phyloP scores from a whole-genome alignment of 306 rosid genomes.

The Inga oerstediana region DNA sequence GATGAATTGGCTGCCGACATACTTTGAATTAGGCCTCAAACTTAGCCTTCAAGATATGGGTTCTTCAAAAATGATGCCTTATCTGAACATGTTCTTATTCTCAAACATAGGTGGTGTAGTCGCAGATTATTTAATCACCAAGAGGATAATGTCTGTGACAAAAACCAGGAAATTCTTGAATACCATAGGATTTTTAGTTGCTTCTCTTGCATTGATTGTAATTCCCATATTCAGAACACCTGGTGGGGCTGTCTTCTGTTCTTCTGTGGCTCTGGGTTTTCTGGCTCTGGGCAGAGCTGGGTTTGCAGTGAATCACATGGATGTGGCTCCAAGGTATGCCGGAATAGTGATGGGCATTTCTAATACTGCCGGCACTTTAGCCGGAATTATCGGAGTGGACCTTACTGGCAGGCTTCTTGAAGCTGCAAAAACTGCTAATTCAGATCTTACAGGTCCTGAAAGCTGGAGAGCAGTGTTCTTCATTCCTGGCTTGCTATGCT shows the following conservation, averaged over 20 bases:
- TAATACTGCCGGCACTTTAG: slow-evolving; percentile 90
- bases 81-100: slow-evolving; percentile 92
- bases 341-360: slow-evolving; percentile 99
- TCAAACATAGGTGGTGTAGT: slow-evolving; percentile 92
- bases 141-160: slow-evolving; percentile 76
- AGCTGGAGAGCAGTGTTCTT: slow-evolving; percentile 85
- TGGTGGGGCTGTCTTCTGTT: slow-evolving; percentile 86
- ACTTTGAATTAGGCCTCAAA: slow-evolving; percentile 87
- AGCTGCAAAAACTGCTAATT: slow-evolving; percentile 69
- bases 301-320: slow-evolving; percentile 97
- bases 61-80: slow-evolving; percentile 93
- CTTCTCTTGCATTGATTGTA: slow-evolving; percentile 77
- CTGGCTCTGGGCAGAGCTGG: slow-evolving; percentile 97
- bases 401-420: slow-evolving; percentile 88
- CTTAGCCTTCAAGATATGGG: slow-evolving; percentile 99
- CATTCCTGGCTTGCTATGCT: slow-evolving; percentile 85
- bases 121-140: slow-evolving; percentile 78
- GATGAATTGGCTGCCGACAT: slow-evolving; percentile 98
- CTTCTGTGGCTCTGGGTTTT: slow-evolving; percentile 95
- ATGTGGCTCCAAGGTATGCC: slow-evolving; percentile 91
- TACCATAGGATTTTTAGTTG: slow-evolving; percentile 79
- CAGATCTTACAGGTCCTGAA: slow-evolving; percentile 82
- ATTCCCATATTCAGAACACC: slow-evolving; percentile 85
- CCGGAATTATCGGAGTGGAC: slow-evolving; percentile 91
- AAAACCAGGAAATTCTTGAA: slow-evolving; percentile 81